Base-by-base conservation (phyloP, 176 grass and related monocot genomes). In the Lolium multiflorum region DNA sequence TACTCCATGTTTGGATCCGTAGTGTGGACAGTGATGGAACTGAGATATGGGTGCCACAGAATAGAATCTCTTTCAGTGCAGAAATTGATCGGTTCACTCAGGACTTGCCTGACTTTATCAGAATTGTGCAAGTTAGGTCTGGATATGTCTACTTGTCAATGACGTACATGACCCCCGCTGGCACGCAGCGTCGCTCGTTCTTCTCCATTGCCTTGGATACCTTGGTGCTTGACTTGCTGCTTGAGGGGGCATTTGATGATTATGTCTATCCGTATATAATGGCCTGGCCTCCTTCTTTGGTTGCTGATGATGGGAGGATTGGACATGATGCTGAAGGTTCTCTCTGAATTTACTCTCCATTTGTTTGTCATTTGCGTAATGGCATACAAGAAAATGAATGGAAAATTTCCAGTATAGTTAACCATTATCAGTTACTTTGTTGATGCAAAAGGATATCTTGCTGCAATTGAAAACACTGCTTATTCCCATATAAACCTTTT, bases 171-270 rank as follows among this genome's bases (percentile, higher is more conserved):
- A 22, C 69, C 69, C 39, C 41, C 39, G 17, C 3, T 44, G 18
- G 67, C 9, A 43, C 20, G 11, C 38, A 11, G 37, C 18, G 10
- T 18, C 7, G 39, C 41, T 72, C 10, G 18, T 22, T 72, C 69
- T 72, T 72, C 41, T 72, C 41, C 69, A 20, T 72, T 72, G 3
- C 69, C 41, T 46, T 72, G 69, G 69, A 24, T 0, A 72, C 69
- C 69, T 46, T 72, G 0, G 7, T 3, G 18, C 41, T 72, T 72
- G 20, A 72, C 20, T 6, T 43, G 22, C 69, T 72, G 18, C 0
- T 22, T 1, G 39, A 72, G 0, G 69, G 10, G 4, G 0, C 2
- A 24, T 72, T 3, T 22, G 65, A 35, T 7, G 20, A 3, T 20
- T 1, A 0, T 46, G 1, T 44, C 38, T 46, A 21, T 71, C 69